These are phyloP conservation scores for Vicia faba DNA, from an alignment of 306 rosid genomes.

Conservation along the genomic window DNA sequence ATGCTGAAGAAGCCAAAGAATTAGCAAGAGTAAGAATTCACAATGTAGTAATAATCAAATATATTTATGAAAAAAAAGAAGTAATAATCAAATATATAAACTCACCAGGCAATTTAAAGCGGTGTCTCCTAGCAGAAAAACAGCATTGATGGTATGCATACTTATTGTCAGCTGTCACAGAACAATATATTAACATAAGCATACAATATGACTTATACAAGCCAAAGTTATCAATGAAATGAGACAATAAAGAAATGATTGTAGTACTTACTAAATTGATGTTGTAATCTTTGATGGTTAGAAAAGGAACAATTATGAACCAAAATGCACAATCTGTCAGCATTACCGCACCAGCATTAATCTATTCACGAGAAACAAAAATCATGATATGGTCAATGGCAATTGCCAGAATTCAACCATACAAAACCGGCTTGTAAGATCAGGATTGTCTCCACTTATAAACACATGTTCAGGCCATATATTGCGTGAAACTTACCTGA, in stretches of 20 bases:
- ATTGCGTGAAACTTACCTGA: conserved; percentile 54
- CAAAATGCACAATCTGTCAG: conserved; percentile 94
- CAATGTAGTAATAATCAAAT: no score
- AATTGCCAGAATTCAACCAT: background rate
- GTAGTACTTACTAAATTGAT: conserved; percentile 80
- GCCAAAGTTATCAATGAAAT: background rate
- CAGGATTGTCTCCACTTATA: no score
- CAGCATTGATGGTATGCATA: conserved; percentile 91
- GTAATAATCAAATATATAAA: no score
- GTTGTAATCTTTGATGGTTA: conserved; percentile 73
- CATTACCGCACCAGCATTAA: conserved; percentile 94
- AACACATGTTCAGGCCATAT: no score
- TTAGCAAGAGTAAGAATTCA: conserved; percentile 30
- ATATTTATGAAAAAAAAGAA: no score
- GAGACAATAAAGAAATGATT: conserved; percentile 20
- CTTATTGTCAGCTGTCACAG: conserved; percentile 64
- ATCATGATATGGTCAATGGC: conserved; percentile 17
- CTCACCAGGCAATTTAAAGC: conserved; percentile 86
- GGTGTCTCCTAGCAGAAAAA: conserved; percentile 82
- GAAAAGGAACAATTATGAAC: conserved; percentile 87
- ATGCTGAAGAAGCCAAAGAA: conserved; percentile 50
- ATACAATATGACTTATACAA: background rate
- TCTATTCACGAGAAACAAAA: conserved; percentile 51
- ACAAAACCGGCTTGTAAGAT: no score
- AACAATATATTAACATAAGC: conserved; percentile 10